A percentile compares a stretch with the other conserved stretches of the same genome.
Conservation (phyloP, 2,329 filamentous ascomycete genomes). For the Elsinoe fawcettii region DNA sequence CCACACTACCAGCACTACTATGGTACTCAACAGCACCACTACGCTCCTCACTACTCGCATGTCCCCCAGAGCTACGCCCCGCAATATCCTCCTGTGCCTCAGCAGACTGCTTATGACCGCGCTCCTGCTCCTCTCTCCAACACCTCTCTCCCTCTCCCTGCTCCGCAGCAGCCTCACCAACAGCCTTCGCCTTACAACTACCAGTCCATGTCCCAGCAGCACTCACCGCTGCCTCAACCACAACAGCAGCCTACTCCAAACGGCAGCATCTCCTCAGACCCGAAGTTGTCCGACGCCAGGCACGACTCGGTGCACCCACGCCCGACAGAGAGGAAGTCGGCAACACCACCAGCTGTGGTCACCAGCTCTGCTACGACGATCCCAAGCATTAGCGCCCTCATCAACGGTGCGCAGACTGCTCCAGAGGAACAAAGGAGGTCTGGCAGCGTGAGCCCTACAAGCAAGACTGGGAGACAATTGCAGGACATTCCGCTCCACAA, state of each 20-base stretch:
- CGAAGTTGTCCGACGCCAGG: background rate
- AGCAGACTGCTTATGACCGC: conserved; percentile 32
- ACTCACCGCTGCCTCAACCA: conserved; percentile 4
- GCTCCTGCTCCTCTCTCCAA: conserved; percentile 33
- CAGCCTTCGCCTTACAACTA: conserved; percentile 24
- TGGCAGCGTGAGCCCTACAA: conserved; percentile 26
- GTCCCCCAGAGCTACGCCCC: conserved; percentile 30
- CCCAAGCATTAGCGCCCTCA: conserved; percentile 46
- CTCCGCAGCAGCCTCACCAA: conserved; percentile 24
- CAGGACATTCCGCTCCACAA: conserved; percentile 33
- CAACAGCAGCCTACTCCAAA: conserved; percentile 9
- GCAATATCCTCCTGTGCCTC: conserved; percentile 21
- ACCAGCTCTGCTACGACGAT: conserved; percentile 34
- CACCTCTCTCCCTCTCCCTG: conserved; percentile 32
- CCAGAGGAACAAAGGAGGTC: conserved; percentile 20
- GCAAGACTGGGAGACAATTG: conserved; percentile 23
- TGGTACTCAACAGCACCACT: conserved; percentile 21
- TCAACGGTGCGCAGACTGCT: conserved; percentile 30
- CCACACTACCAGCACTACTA: conserved; percentile 31
- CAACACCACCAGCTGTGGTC: conserved; percentile 9
- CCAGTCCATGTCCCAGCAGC: conserved; percentile 1
- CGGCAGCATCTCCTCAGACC: conserved; percentile 1
- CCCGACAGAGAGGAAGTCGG: conserved; percentile 17
- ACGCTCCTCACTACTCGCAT: conserved; percentile 22
- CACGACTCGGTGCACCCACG: conserved; percentile 14